Conservation (phyloP, 345 rosid genomes). For the Citrus australasica region DNA sequence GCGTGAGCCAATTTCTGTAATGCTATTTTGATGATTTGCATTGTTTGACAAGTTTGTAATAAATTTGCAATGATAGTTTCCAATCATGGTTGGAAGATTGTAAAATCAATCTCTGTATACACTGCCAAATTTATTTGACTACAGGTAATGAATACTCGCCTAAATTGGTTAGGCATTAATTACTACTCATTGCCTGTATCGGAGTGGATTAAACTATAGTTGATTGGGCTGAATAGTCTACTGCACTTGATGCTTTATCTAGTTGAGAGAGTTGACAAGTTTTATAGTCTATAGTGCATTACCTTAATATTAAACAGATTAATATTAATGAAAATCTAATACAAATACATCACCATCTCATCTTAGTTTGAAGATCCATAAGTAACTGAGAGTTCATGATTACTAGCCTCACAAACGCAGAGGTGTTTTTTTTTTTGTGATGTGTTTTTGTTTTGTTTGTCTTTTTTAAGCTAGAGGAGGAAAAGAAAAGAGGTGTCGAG, state of each 20-base stretch:
- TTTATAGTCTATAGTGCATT: neutral
- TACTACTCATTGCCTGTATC: neutral
- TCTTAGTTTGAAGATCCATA: neutral
- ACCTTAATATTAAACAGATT: neutral
- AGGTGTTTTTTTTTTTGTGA: neutral
- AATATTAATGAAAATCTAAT: neutral
- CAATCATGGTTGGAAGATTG: neutral
- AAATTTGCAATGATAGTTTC: neutral
- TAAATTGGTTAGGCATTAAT: neutral
- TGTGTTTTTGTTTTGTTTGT: too few species aligned
- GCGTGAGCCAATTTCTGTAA: neutral
- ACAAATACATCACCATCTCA: neutral
- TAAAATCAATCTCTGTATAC: neutral
- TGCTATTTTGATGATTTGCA: neutral
- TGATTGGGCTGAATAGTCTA: neutral
- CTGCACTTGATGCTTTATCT: neutral
- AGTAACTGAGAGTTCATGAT: neutral
- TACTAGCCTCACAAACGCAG: neutral
- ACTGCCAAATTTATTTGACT: neutral
- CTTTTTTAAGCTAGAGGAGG: neutral
- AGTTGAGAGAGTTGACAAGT: neutral
- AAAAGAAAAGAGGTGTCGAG: neutral
- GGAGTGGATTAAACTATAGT: neutral
- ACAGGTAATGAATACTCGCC: neutral
- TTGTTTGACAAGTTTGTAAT: neutral